A percentile compares a stretch with the other conserved stretches of the same genome.
Conservation (phyloP, 192 early-diverging fungal species). For the Coemansia sp. region DNA sequence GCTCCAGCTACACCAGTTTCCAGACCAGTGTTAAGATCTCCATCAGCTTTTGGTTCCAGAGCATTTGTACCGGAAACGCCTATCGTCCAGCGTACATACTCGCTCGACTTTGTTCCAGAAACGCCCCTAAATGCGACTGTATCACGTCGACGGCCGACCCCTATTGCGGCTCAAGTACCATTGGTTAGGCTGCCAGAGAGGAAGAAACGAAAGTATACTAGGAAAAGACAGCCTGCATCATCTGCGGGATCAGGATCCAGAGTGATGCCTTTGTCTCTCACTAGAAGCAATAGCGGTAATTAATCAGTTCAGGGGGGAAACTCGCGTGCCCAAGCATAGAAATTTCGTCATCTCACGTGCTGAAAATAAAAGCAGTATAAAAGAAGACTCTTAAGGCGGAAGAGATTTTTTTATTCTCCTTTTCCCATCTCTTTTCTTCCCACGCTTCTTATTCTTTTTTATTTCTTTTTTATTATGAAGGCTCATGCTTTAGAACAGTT, state of each 20-base stretch:
- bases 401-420: background rate
- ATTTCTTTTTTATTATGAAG: constrained; percentile 26
- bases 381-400: background rate
- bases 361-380: background rate
- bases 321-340: background rate
- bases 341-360: background rate
- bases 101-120: constrained; percentile 5
- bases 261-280: background rate
- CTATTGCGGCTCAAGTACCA: background rate
- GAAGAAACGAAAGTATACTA: background rate
- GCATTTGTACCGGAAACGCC: constrained; percentile 6
- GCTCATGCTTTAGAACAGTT: constrained; percentile 32
- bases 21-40: background rate
- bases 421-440: background rate
- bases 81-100: background rate
- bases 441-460: background rate
- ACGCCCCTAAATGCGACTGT: background rate
- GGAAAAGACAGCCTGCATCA: background rate
- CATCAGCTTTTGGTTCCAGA: background rate
- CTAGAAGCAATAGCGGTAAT: background rate
- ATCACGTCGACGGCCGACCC: background rate
- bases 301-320: background rate
- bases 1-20: background rate
- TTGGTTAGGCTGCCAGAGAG: background rate
- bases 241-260: background rate